phyloP scores from a whole-genome alignment of 1,284 basidiomycete species.

The Cryptococcus floricola region DNA sequence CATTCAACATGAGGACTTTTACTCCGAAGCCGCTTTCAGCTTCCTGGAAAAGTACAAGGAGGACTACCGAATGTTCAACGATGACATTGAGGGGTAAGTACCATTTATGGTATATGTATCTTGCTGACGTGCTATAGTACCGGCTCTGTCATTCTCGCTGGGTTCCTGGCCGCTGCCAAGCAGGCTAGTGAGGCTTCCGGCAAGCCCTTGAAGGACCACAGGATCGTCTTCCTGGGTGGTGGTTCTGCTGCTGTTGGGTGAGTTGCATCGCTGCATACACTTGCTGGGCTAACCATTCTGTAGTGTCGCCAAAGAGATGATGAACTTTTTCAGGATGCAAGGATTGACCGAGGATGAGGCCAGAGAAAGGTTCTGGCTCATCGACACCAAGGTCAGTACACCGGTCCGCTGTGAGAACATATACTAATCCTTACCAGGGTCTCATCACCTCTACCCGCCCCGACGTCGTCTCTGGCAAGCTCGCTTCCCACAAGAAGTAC shows the following conservation, averaged over 20 bases:
- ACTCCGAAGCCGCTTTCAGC: slow-evolving; percentile 78
- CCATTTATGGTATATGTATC: not conserved
- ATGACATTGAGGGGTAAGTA: slow-evolving; percentile 66
- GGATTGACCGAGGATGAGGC: slow-evolving; percentile 75
- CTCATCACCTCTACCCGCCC: slow-evolving; percentile 67
- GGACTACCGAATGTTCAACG: slow-evolving; percentile 80
- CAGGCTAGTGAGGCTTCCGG: slow-evolving; percentile 69
- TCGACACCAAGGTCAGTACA: slow-evolving; percentile 61
- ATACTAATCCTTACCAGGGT: slow-evolving; percentile 53
- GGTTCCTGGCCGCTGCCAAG: slow-evolving; percentile 83
- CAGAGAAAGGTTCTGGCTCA: slow-evolving; percentile 71
- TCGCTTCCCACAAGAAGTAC: slow-evolving; percentile 76
- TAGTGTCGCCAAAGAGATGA: slow-evolving; percentile 78
- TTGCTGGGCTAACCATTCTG: not conserved
- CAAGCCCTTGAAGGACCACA: slow-evolving; percentile 66
- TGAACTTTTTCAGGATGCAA: slow-evolving; percentile 76
- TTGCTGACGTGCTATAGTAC: slow-evolving; percentile 53
- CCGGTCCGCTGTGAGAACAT: not conserved
- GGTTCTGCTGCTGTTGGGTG: slow-evolving; percentile 45
- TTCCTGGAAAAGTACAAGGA: slow-evolving; percentile 72
- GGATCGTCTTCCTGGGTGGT: slow-evolving; percentile 73
- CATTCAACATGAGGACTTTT: slow-evolving; percentile 90
- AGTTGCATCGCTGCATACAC: slow-evolving; percentile 1
- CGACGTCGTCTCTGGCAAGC: slow-evolving; percentile 55
- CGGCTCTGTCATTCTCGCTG: slow-evolving; percentile 84